Percentiles rank a stretch among this genome's conserved stretches.
These are phyloP conservation scores for Alisma plantagoaquatica DNA, from an alignment of 106 monocot species.

Conservation along the genomic window DNA sequence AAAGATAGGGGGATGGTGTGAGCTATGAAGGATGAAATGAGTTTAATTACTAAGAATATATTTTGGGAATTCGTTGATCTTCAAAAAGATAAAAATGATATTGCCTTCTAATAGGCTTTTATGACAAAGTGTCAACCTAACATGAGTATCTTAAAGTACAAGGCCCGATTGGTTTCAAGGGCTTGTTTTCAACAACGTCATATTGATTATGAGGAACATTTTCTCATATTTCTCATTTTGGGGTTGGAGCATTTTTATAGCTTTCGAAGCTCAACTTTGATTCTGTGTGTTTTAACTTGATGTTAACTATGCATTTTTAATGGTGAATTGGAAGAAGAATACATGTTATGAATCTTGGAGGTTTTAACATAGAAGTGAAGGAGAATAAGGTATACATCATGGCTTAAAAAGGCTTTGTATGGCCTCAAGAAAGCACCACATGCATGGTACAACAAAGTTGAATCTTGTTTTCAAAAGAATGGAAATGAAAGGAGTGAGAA, in stretches of 20 bases:
- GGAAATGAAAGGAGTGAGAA: background rate
- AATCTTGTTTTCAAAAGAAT: background rate
- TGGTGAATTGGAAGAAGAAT: background rate
- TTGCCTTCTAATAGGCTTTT: background rate
- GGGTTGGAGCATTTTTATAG: background rate
- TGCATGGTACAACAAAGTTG: slow-evolving; percentile 1
- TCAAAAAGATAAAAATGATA: background rate
- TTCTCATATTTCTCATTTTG: background rate
- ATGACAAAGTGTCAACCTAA: background rate
- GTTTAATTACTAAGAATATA: background rate
- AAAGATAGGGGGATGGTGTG: background rate
- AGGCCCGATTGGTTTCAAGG: background rate
- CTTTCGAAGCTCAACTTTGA: background rate
- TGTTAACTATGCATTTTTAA: background rate
- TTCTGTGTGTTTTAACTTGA: background rate
- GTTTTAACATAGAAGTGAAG: background rate
- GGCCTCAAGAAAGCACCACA: background rate
- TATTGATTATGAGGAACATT: background rate
- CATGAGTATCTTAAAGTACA: background rate
- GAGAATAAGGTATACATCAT: background rate
- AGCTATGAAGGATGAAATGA: background rate
- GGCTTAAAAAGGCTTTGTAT: background rate
- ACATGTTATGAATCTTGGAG: background rate
- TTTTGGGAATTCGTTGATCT: background rate
- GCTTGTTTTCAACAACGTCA: background rate